Evolutionary conservation across 495 filamentous ascomycete genomes (phyloP), one percentile per base, ranked within the genome.

Genomic region (Usnea hakonensis): DNA sequence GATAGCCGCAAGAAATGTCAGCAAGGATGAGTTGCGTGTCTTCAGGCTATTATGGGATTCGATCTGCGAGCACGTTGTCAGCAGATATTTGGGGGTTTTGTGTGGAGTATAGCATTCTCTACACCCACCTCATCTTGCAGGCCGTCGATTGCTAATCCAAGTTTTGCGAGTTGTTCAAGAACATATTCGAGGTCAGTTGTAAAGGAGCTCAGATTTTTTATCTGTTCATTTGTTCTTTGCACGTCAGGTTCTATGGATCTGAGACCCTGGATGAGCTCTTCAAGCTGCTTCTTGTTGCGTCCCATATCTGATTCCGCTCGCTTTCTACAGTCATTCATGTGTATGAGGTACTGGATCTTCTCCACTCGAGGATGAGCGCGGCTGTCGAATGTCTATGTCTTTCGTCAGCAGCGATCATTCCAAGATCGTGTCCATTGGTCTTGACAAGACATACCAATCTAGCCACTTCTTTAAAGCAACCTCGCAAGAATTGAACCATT

Each of bases 331-430:
- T 58, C 64, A 16, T 55, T 32, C 8, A 65, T n/a, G 37, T 57
- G 50, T 1, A 65, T 41, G 21, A 62, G 33, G 14, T 58, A 61
- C 32, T 58, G 64, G 23, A 50, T n/a, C 32, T 43, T 61, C 48
- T 53, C 38, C 33, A 21, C 53, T 7, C 50, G 57, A 14, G 64
- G 64, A 26, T 37, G 21, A 17, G 9, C 54, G 4, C 64, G 43
- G 26, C 58, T 58, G 57, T 65, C 26, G 26, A 65, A 61, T 16
- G 50, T 61, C 63, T 65, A 3, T 19, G 13, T 19, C 21, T n/a
- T 1, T n/a, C n/a, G n/a, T 36, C 2, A 13, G 17, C 28, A 33
- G 7, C 5, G 28, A 35, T 33, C 28, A 30, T 8, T 14, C 19
- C 19, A 7, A 14, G 17, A 3, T 19, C 0, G 19, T 33, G 0